Evolutionary conservation across 495 filamentous ascomycete species (phyloP).

Genomic region (Aspergillus diversus): DNA sequence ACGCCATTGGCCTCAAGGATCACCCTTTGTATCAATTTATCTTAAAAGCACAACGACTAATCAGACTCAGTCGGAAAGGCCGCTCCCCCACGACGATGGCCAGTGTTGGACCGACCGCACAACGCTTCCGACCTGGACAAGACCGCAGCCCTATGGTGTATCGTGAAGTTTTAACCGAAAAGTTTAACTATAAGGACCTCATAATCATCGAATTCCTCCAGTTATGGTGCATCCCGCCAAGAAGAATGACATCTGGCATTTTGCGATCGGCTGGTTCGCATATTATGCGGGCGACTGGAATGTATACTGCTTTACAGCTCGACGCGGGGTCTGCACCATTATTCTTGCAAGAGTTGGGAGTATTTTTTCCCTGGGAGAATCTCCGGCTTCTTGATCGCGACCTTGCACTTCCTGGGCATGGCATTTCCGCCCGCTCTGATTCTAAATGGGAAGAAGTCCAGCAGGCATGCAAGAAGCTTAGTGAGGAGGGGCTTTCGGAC

Average conservation of each 20-base stretch:
- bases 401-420: constrained; percentile 63
- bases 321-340: constrained; percentile 60
- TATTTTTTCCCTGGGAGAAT: constrained; percentile 81
- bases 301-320: constrained; percentile 67
- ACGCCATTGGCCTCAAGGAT: constrained; percentile 20
- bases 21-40: constrained; percentile 63
- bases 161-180: constrained; percentile 40
- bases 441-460: constrained; percentile 35
- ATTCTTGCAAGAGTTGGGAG: constrained; percentile 86
- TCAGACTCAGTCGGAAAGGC: constrained; percentile 65
- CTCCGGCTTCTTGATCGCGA: constrained; percentile 61
- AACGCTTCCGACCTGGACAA: constrained; percentile 41
- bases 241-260: constrained; percentile 56
- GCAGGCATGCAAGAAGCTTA: constrained; percentile 32
- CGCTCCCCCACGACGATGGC: constrained; percentile 63
- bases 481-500: constrained; percentile 34
- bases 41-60: constrained; percentile 62
- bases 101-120: constrained; percentile 52
- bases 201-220: constrained; percentile 72
- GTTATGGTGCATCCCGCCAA: constrained; percentile 51
- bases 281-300: constrained; percentile 70
- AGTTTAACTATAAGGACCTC: constrained; percentile 49
- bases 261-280: constrained; percentile 66
- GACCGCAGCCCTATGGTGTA: constrained; percentile 43
- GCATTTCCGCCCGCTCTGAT: constrained; percentile 40